Evolutionary conservation across 306 rosid species (phyloP).

Genomic region (Lupinus albus): DNA sequence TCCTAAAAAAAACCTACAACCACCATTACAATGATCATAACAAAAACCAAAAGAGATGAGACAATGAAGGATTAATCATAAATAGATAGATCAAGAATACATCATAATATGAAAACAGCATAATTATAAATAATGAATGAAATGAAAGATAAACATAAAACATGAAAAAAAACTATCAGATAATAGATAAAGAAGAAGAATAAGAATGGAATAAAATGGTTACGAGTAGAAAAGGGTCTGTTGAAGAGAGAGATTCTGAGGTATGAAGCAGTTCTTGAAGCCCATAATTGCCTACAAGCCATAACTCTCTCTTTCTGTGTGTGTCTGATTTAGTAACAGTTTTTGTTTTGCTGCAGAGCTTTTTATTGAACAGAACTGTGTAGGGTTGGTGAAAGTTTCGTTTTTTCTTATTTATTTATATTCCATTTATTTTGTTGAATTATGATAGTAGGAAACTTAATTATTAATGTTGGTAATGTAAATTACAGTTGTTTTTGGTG

Average conservation of each 20-base stretch:
- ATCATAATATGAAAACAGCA: background rate
- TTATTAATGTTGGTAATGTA: too few species aligned
- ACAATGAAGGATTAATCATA: background rate
- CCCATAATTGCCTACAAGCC: slow-evolving; percentile 68
- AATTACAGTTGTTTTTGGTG: too few species aligned
- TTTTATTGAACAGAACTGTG: background rate
- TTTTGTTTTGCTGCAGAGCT: background rate
- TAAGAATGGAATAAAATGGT: background rate
- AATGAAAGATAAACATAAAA: background rate
- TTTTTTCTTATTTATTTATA: too few species aligned
- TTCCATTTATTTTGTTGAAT: too few species aligned
- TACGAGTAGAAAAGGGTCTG: slow-evolving; percentile 67
- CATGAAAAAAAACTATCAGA: background rate
- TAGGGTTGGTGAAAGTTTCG: slow-evolving; percentile 10
- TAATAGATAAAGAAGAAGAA: too few species aligned
- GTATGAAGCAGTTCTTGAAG: slow-evolving; percentile 66
- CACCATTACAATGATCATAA: background rate
- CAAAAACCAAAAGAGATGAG: background rate
- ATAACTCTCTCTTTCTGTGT: slow-evolving; percentile 9
- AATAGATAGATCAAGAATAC: background rate
- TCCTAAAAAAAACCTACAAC: too few species aligned
- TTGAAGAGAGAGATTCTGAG: slow-evolving; percentile 58
- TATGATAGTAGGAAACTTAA: too few species aligned
- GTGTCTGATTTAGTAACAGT: background rate
- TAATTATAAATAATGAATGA: background rate